Evolutionary conservation across 768 basidiomycete species (phyloP).

Genomic region (Tricholoma furcatifolium): DNA sequence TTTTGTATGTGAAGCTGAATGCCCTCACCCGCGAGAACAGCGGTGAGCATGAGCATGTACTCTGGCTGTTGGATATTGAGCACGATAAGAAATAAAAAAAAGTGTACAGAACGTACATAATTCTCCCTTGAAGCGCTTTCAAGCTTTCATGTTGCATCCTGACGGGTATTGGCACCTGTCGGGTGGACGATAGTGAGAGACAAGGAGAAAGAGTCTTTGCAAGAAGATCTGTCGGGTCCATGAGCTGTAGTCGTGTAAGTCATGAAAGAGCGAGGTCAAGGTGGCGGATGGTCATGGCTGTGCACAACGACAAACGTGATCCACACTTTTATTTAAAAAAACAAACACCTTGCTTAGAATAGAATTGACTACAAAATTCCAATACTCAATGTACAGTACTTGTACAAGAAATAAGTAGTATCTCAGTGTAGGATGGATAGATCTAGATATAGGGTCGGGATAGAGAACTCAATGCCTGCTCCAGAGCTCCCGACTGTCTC

Average conservation of each 20-base stretch:
- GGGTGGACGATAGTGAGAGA: slow-evolving; percentile 20
- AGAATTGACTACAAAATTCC: no score
- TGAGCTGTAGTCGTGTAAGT: slow-evolving; percentile 28
- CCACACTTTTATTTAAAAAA: no score
- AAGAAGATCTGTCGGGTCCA: slow-evolving; percentile 91
- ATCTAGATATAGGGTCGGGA: no score
- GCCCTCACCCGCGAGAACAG: slow-evolving; percentile 77
- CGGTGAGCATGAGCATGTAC: slow-evolving; percentile 89
- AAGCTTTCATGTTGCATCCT: slow-evolving; percentile 87
- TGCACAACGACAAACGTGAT: slow-evolving; percentile 1
- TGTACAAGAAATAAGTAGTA: no score
- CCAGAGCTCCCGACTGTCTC: no score
- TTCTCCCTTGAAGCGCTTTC: slow-evolving; percentile 84
- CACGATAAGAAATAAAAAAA: slow-evolving; percentile 17
- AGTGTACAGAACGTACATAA: slow-evolving; percentile 63
- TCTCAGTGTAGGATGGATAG: no score
- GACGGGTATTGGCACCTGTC: slow-evolving; percentile 85
- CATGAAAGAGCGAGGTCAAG: slow-evolving; percentile 6
- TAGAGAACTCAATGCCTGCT: no score
- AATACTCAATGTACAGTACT: no score
- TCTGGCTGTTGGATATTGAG: slow-evolving; percentile 59
- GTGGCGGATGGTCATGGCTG: slow-evolving; percentile 3
- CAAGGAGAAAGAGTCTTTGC: slow-evolving; percentile 84
- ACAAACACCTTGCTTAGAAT: no score
- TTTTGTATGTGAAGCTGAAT: slow-evolving; percentile 76